phyloP scores from a whole-genome alignment of 108 stramenopile species.

The Nannochloropsis oceanica region DNA sequence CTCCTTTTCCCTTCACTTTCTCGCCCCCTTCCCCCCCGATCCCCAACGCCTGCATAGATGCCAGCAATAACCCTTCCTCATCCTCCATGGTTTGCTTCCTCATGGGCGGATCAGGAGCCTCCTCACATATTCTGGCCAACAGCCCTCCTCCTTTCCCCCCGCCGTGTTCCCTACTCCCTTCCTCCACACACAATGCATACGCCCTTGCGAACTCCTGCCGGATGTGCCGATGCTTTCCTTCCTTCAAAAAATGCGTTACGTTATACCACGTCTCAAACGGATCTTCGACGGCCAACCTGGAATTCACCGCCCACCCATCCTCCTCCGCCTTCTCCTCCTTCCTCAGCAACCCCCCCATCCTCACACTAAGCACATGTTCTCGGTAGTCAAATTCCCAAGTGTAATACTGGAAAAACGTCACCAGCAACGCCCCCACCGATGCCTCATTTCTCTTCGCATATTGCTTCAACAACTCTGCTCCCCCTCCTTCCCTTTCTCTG shows the following conservation, averaged over 20 bases:
- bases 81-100: neutral
- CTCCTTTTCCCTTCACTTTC: neutral
- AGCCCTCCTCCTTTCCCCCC: neutral
- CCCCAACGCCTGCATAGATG: neutral
- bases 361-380: slow-evolving; percentile 55
- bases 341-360: slow-evolving; percentile 49
- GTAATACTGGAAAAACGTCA: slow-evolving; percentile 75
- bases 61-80: neutral
- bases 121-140: neutral
- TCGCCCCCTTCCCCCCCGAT: neutral
- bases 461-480: neutral
- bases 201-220: slow-evolving; percentile 24
- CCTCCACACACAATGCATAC: slow-evolving; percentile 6
- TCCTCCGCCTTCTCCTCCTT: slow-evolving; percentile 78
- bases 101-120: neutral
- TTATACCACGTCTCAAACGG: slow-evolving; percentile 98
- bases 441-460: neutral
- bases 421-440: slow-evolving; percentile 58
- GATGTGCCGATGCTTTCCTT: slow-evolving; percentile 6
- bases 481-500: slow-evolving; percentile 4
- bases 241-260: slow-evolving; percentile 93
- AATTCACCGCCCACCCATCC: slow-evolving; percentile 75
- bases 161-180: neutral
- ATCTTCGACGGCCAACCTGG: slow-evolving; percentile 86
- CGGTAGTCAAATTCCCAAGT: slow-evolving; percentile 80